Conservation (phyloP, 768 basidiomycete species). For the Aureoboletus auriporus region DNA sequence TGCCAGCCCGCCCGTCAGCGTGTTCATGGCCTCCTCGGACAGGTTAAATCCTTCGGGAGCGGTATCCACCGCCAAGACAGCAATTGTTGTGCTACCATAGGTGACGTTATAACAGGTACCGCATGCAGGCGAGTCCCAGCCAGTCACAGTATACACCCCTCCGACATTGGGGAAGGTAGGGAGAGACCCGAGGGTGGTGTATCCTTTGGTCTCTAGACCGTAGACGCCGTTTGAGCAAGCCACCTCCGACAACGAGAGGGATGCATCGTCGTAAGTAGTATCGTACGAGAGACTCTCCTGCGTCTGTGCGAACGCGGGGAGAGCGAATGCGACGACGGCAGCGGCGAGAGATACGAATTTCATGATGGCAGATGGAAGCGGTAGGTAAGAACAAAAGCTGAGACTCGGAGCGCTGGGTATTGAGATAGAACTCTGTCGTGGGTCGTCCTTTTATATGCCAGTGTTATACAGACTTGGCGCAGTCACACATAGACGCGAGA, state of each 20-base stretch:
- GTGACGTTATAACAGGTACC: conserved; percentile 34
- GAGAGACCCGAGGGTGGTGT: conserved; percentile 30
- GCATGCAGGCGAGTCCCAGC: conserved; percentile 27
- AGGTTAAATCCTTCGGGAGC: conserved; percentile 42
- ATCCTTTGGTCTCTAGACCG: conserved; percentile 29
- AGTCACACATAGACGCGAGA: too few relatives aligned
- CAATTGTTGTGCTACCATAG: conserved; percentile 17
- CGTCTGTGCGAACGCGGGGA: conserved; percentile 16
- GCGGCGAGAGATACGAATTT: conserved; percentile 18
- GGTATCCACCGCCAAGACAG: conserved; percentile 27
- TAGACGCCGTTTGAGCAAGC: conserved; percentile 33
- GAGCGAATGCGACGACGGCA: conserved; percentile 9
- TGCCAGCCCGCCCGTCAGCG: conserved; percentile 45
- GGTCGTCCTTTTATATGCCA: too few relatives aligned
- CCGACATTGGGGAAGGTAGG: conserved; percentile 32
- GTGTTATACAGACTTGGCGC: too few relatives aligned
- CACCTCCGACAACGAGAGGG: conserved; percentile 13
- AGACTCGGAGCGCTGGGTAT: too few relatives aligned
- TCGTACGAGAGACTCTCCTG: conserved; percentile 26
- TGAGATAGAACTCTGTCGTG: too few relatives aligned
- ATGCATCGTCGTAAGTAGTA: conserved; percentile 27
- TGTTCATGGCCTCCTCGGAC: conserved; percentile 49
- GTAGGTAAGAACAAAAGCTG: too few relatives aligned
- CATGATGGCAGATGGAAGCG: conserved; percentile 11
- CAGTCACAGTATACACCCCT: conserved; percentile 29